phyloP scores from a whole-genome alignment of 345 rosid species.

The Excoecaria agallocha region DNA sequence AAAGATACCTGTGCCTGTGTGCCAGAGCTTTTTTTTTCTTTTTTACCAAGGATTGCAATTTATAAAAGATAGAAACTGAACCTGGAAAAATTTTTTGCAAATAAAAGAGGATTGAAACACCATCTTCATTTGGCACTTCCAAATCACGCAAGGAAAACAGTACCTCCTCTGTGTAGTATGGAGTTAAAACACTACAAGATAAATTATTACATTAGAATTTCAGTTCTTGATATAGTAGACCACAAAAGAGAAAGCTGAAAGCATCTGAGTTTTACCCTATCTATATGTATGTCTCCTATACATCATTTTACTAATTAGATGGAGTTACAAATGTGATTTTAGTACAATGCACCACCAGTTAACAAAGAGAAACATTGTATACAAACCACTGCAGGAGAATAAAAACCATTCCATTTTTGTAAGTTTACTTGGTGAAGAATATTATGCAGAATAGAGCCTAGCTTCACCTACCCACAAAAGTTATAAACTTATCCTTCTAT shows the following conservation, averaged over 20 bases:
- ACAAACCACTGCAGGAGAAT: background rate
- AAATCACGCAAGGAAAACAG: constrained; percentile 72
- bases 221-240: background rate
- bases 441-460: background rate
- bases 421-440: background rate
- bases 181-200: constrained; percentile 79
- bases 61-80: constrained; percentile 17
- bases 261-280: background rate
- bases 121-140: constrained; percentile 89
- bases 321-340: background rate
- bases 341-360: background rate
- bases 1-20: background rate
- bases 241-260: background rate
- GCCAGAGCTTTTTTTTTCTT: background rate
- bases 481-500: background rate
- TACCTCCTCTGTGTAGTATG: constrained; percentile 90
- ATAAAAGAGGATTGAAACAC: constrained; percentile 92
- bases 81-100: constrained; percentile 98
- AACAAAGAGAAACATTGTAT: background rate
- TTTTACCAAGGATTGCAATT: background rate
- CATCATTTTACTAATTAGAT: background rate
- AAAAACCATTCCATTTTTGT: background rate
- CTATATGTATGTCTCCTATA: background rate
- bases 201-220: background rate
- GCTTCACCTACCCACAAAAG: background rate